phyloP scores from a whole-genome alignment of 495 filamentous ascomycete genomes.

The Aspergillus affinis region DNA sequence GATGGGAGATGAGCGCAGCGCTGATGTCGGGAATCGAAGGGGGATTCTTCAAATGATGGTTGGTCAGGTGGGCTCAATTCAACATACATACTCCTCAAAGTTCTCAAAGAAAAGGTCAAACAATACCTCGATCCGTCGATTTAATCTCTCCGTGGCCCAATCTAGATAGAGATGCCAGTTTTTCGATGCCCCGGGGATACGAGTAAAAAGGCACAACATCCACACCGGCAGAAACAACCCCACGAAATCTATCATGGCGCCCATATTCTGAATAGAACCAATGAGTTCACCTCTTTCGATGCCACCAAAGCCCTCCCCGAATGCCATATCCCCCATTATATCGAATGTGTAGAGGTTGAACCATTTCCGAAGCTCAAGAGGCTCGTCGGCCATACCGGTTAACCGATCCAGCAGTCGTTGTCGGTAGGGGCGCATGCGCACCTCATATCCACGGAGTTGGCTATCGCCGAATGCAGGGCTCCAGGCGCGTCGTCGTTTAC shows the following conservation, averaged over 20 bases:
- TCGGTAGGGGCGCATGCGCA: slow-evolving; percentile 22
- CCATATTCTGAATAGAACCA: slow-evolving; percentile 24
- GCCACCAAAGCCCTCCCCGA: slow-evolving; percentile 36
- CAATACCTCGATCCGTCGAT: neutral
- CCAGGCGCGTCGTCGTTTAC: slow-evolving; percentile 35
- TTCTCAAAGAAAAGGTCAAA: neutral
- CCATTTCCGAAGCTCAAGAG: slow-evolving; percentile 31
- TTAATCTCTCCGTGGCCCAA: slow-evolving; percentile 1
- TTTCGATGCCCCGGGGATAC: neutral
- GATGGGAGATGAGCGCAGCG: neutral
- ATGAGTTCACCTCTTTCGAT: slow-evolving; percentile 25
- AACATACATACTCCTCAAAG: neutral
- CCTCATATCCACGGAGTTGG: slow-evolving; percentile 27
- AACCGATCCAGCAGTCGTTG: slow-evolving; percentile 18
- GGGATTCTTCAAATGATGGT: neutral
- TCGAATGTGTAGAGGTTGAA: slow-evolving; percentile 38
- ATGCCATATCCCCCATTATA: slow-evolving; percentile 42
- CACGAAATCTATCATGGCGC: slow-evolving; percentile 7
- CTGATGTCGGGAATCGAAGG: slow-evolving; percentile 23
- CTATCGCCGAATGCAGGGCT: slow-evolving; percentile 30
- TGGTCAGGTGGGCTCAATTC: neutral
- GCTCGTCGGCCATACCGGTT: slow-evolving; percentile 9
- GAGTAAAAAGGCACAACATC: neutral
- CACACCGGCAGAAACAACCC: slow-evolving; percentile 21
- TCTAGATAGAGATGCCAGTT: neutral